These are phyloP conservation scores for Diplodia corticola DNA, from an alignment of 2,329 filamentous ascomycete species.

Conservation along the genomic window DNA sequence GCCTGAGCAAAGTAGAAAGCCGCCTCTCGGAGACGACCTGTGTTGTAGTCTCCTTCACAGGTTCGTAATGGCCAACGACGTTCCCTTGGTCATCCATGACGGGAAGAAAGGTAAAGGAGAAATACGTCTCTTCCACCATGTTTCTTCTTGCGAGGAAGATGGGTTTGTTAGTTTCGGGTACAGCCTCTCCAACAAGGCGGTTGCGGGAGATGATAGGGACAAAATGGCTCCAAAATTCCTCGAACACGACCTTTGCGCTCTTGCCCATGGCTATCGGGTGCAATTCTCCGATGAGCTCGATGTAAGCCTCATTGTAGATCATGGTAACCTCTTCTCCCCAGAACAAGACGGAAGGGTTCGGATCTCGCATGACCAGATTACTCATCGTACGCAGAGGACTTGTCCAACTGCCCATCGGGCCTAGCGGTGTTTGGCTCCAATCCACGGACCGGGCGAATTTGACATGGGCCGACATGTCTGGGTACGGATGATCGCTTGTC, in stretches of 20 bases:
- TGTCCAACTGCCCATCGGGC: constrained; percentile 52
- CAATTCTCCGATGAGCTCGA: constrained; percentile 31
- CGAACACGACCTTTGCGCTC: constrained; percentile 61
- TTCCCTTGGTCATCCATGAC: constrained; percentile 68
- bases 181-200: constrained; percentile 28
- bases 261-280: constrained; percentile 60
- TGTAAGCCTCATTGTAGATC: constrained; percentile 42
- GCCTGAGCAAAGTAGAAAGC: constrained; percentile 2
- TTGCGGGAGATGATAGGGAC: constrained; percentile 30
- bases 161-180: constrained; percentile 63
- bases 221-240: constrained; percentile 61
- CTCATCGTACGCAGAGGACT: constrained; percentile 46
- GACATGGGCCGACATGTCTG: constrained; percentile 32
- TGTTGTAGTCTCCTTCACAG: constrained; percentile 73
- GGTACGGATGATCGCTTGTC: constrained; percentile 19
- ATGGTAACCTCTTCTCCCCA: constrained; percentile 41
- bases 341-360: constrained; percentile 43
- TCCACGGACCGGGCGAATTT: constrained; percentile 46
- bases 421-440: constrained; percentile 52
- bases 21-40: constrained; percentile 52
- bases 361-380: constrained; percentile 36
- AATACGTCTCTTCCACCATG: constrained; percentile 74
- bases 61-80: constrained; percentile 73
- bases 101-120: constrained; percentile 76
- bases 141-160: constrained; percentile 68